Evolutionary conservation across 805 yeast genomes (phyloP).

Genomic region (Kodamaea hsintzibuensis): DNA sequence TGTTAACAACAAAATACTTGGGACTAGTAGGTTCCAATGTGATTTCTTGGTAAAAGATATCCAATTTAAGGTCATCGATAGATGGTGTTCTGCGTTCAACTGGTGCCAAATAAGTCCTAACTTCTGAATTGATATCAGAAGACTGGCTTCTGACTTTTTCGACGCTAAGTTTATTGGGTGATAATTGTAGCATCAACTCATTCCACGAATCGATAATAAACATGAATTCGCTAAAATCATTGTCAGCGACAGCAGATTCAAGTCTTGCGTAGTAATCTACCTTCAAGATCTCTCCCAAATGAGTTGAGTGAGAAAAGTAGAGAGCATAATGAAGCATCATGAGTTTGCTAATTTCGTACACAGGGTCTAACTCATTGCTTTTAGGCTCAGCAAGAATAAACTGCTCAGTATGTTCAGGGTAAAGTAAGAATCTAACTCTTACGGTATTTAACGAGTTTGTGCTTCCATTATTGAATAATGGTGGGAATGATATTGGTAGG

Average conservation of each 20-base stretch:
- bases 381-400: conserved; percentile 52
- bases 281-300: conserved; percentile 29
- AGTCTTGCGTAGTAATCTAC: conserved; percentile 35
- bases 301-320: conserved; percentile 40
- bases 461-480: conserved; percentile 17
- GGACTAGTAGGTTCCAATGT: conserved; percentile 15
- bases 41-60: conserved; percentile 19
- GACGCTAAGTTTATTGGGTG: conserved; percentile 27
- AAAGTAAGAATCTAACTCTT: conserved; percentile 32
- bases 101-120: conserved; percentile 18
- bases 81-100: conserved; percentile 16
- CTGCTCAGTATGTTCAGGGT: conserved; percentile 51
- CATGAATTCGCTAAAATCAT: conserved; percentile 39
- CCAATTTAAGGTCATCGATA: conserved; percentile 21
- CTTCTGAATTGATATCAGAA: conserved; percentile 25
- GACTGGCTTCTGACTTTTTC: conserved; percentile 6
- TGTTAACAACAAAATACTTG: conserved; percentile 4
- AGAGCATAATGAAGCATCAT: conserved; percentile 42
- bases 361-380: conserved; percentile 60
- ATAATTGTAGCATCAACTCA: conserved; percentile 35
- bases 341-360: conserved; percentile 51
- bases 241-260: conserved; percentile 30
- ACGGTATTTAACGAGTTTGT: conserved; percentile 15
- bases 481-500: conserved; percentile 39
- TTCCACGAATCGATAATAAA: conserved; percentile 43